Evolutionary conservation across 2,329 filamentous ascomycete genomes (phyloP).

Genomic region (Ceratocystis huliohia): DNA sequence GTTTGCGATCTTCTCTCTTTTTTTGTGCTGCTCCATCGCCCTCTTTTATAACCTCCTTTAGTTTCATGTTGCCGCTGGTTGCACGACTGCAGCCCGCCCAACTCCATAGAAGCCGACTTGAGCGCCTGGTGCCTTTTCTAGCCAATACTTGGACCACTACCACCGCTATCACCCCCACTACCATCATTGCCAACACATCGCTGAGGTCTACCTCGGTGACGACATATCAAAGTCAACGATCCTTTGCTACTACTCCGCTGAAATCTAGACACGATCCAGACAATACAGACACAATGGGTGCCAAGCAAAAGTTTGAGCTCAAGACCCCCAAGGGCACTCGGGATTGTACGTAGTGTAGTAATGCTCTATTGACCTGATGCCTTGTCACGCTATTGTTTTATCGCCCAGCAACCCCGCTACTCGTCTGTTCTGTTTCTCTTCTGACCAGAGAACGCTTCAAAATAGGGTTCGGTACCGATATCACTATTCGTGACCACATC

Average conservation of each 20-base stretch:
- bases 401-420: not conserved
- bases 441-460: conserved; percentile 1
- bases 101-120: conserved; percentile 11
- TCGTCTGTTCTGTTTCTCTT: not conserved
- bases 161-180: not conserved
- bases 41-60: not conserved
- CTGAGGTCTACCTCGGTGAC: not conserved
- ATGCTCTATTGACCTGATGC: not conserved
- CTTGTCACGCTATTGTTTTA: not conserved
- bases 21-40: not conserved
- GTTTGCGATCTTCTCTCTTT: not conserved
- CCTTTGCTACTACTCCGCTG: not conserved
- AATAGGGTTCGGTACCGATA: conserved; percentile 57
- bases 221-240: not conserved
- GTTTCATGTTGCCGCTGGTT: conserved; percentile 4
- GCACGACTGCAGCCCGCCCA: conserved; percentile 9
- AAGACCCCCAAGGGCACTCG: conserved; percentile 88
- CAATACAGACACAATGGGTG: conserved; percentile 26
- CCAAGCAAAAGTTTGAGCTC: conserved; percentile 49
- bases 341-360: conserved; percentile 45
- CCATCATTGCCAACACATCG: not conserved
- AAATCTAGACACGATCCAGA: not conserved
- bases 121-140: not conserved
- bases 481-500: conserved; percentile 70
- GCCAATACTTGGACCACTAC: not conserved